A percentile compares a stretch with the other conserved stretches of the same genome.
phyloP scores from a whole-genome alignment of 2,329 filamentous ascomycete genomes.

The Trichoderma aggressivum region DNA sequence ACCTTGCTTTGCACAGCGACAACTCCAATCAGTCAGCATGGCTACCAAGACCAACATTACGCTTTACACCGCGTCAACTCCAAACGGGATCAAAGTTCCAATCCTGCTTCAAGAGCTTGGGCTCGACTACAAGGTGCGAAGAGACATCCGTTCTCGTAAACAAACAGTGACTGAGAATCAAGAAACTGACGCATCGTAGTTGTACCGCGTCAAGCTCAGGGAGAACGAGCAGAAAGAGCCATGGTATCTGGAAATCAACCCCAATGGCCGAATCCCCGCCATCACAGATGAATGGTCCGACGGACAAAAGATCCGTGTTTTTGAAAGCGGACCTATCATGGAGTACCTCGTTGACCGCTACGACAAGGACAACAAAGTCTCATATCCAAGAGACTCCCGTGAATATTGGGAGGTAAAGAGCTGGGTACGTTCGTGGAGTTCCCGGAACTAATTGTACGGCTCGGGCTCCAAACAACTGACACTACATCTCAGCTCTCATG shows the following conservation, averaged over 20 bases:
- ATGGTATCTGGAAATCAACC: neutral
- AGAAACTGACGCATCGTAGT: neutral
- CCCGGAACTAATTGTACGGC: neutral
- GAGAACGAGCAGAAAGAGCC: neutral
- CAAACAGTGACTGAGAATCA: neutral
- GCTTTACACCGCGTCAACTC: neutral
- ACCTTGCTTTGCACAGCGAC: neutral
- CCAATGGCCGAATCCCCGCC: neutral
- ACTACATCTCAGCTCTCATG: neutral
- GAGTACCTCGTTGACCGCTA: neutral
- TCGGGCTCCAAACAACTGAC: neutral
- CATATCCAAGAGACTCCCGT: neutral
- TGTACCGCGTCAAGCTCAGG: neutral
- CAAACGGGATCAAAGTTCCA: neutral
- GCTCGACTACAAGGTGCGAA: neutral
- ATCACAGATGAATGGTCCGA: neutral
- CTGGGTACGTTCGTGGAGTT: neutral
- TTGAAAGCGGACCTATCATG: neutral
- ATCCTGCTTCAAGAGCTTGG: neutral
- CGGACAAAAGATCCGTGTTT: neutral
- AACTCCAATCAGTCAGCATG: neutral
- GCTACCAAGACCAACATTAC: neutral
- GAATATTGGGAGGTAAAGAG: neutral
- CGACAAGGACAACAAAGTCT: neutral
- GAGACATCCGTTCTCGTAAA: neutral